Base-by-base conservation (phyloP, 768 basidiomycete genomes). In the Termitomyces sp. region DNA sequence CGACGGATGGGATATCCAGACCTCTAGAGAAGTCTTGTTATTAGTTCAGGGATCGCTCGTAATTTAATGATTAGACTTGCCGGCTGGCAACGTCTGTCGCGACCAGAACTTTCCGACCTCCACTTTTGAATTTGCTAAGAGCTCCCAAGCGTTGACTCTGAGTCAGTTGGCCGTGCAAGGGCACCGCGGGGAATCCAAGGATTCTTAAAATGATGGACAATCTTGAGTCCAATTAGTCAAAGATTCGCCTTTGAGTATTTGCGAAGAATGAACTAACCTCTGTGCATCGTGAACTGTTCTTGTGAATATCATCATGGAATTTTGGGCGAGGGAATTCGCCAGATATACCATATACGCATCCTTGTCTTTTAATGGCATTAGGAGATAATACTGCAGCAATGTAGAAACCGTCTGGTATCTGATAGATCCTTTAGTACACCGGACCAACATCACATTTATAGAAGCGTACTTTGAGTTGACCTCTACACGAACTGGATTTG, bases 321-420 rank as follows among this genome's bases (percentile, higher is more conserved):
- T 95, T 67, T 92, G 90, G 4, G 93, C 89, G 57, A 98, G 78
- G 18, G 89, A 86, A 71, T 96, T 97, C 60, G 87, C 85, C 14
- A 98, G 79, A 72, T 96, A 89, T 55, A 98, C 81, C 51, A 99
- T 82, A 70, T 95, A 87, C 3, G 90, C 86, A 67, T 98, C 95
- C 74, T 98, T 98, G 68, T 93, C 88, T 68, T 86, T 85, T 53
- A 95, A 77, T 2, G 97, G 97, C 69, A 94, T 87, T 65, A 98
- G 87, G 57, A 98, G 85, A 75, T 97, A 98, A 72, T 98, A 91
- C 75, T 99, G 97, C 14, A 98, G 77, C 12, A 99, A 78, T 4
- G 95, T 97, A 46, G 91, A 91, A 47, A 98, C 97, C 2, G 97
- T 99, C 66, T 95, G 93, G 73, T 98, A 98, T 77, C 95, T 98